Base-by-base conservation (phyloP, 2,329 filamentous ascomycete species). In the Allantophomopsis cytisporea region DNA sequence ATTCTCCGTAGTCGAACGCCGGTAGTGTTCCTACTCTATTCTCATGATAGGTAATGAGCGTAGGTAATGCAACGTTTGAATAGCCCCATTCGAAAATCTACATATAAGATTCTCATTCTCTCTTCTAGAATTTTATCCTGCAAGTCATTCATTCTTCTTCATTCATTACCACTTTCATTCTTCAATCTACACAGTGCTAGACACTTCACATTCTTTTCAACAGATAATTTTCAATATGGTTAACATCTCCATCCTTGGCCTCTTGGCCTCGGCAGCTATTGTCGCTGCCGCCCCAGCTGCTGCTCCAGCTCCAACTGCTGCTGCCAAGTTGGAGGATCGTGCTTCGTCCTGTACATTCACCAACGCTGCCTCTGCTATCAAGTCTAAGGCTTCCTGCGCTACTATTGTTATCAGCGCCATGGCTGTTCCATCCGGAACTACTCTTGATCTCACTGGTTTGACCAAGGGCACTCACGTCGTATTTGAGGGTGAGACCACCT, bases 401-500 rank as follows among this genome's bases (percentile, higher is more conserved):
- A 64, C 60, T 37, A 75, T 79, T 43, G 54, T 65, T 14, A 59
- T 79, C 16, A 64, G 62, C 43, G 60, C 63, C 46, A 64, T 79
- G 35, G 57, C 57, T 14, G 73, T 79, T 12, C 74, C 75, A 3
- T 65, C 72, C 5, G 73, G 73, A 16, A 59, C 60, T 10, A 77
- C 73, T 3, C 64, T 80, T 3, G 71, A 79, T 50, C 53, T 80
- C 43, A 72, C 71, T 12, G 58, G 60, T 15, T 61, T 77, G 32
- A 62, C 61, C 1, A 51, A 56, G 14, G 68, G 66, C 45, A 74
- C 72, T 17, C 67, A 56, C 39, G 65, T 81, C 45, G 71, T 69
- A 48, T 83, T 83, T 56, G 57, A 72, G 41, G 80, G 79, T 33
- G 71, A 63, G 12, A 83, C 78, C n/a, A 74, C 70, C 39, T 83